A percentile compares a stretch with the other conserved stretches of the same genome.
phyloP scores from a whole-genome alignment of 176 grass and related monocot species.

The Aegilops bicornis region DNA sequence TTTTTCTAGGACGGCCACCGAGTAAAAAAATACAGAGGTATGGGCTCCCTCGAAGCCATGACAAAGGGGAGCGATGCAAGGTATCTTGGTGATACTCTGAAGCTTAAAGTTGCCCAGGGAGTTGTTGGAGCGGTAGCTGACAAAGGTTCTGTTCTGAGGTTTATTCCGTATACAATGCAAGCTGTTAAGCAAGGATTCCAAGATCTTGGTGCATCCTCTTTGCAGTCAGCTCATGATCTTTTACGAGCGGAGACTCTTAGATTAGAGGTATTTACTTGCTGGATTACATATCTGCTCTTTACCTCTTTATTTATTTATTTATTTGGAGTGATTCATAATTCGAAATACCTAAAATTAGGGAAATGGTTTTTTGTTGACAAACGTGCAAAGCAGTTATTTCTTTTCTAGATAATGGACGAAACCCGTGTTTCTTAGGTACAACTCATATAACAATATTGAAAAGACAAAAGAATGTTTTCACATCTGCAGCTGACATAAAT shows the following conservation, averaged over 20 bases:
- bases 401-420: background rate
- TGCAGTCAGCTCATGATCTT: constrained; percentile 78
- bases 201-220: constrained; percentile 87
- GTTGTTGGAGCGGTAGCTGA: constrained; percentile 94
- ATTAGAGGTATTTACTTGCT: constrained; percentile 68
- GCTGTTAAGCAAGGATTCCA: constrained; percentile 97
- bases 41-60: constrained; percentile 98
- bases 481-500: background rate
- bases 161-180: constrained; percentile 97
- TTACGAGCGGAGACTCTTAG: constrained; percentile 59
- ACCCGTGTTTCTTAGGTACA: background rate
- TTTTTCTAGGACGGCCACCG: constrained; percentile 55
- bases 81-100: constrained; percentile 90
- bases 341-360: background rate
- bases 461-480: background rate
- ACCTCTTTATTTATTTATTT: background rate
- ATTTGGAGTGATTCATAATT: background rate
- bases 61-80: constrained; percentile 88
- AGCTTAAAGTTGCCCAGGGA: constrained; percentile 89
- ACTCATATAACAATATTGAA: background rate
- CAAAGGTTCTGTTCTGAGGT: constrained; percentile 90
- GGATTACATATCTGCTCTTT: background rate
- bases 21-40: constrained; percentile 95
- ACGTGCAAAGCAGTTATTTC: background rate
- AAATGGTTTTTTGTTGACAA: background rate